Conservation (phyloP, 352 stramenopile genomes). For the Pythium phragmiticola region DNA sequence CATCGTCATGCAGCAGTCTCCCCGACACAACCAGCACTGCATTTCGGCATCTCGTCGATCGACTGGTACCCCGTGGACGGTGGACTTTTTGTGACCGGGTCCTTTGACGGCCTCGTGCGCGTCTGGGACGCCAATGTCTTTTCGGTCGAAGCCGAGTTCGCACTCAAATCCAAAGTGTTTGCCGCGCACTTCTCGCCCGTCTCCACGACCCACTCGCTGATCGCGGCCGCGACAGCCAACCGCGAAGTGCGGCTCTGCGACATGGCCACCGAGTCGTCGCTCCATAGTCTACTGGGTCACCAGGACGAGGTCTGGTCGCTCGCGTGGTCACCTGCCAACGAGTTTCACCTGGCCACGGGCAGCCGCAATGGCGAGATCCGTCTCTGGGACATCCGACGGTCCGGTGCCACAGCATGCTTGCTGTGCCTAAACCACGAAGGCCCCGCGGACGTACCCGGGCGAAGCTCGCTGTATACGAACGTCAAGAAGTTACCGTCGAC, state of each 20-base stretch:
- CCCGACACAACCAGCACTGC: constrained; percentile 19
- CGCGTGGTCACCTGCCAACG: constrained; percentile 66
- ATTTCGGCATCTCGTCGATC: constrained; percentile 74
- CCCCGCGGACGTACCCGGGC: constrained; percentile 39
- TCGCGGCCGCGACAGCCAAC: constrained; percentile 64
- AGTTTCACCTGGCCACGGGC: constrained; percentile 71
- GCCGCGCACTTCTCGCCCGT: constrained; percentile 65
- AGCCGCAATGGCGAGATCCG: constrained; percentile 63
- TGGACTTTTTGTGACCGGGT: constrained; percentile 77
- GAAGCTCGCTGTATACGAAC: constrained; percentile 57
- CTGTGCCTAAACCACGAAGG: constrained; percentile 79
- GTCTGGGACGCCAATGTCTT: constrained; percentile 83
- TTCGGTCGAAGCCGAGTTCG: constrained; percentile 58
- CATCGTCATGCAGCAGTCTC: background rate
- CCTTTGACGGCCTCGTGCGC: constrained; percentile 61
- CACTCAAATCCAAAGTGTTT: constrained; percentile 61
- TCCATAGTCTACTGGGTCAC: constrained; percentile 76
- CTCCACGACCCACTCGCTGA: constrained; percentile 52
- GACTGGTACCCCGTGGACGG: constrained; percentile 87
- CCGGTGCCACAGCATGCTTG: constrained; percentile 77
- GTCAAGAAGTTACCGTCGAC: constrained; percentile 36
- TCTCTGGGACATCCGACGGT: constrained; percentile 87
- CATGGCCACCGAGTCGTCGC: constrained; percentile 54
- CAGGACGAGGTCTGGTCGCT: constrained; percentile 74
- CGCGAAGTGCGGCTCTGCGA: constrained; percentile 77